phyloP scores from a whole-genome alignment of 331 rosid species.

The Saraca asoca region DNA sequence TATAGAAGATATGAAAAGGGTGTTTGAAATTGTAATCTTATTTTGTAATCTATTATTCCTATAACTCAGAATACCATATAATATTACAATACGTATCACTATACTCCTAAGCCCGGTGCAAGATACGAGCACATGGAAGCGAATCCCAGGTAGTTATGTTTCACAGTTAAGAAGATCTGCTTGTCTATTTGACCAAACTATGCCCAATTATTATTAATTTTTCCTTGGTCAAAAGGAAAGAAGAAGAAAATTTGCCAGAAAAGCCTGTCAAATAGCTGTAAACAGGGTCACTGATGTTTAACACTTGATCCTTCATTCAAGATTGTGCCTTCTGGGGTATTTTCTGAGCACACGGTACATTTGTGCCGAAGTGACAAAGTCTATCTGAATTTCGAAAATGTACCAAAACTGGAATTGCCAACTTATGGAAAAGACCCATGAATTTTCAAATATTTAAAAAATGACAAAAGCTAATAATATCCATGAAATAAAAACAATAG shows the following conservation, averaged over 20 bases:
- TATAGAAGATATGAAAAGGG: no score
- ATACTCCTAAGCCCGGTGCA: slow-evolving; percentile 15
- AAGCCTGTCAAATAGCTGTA: no score
- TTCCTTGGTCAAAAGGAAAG: not conserved
- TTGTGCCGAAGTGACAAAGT: slow-evolving; percentile 11
- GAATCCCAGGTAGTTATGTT: slow-evolving; percentile 49
- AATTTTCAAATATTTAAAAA: no score
- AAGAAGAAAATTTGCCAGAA: not conserved
- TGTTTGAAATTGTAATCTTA: no score
- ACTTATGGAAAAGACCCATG: no score
- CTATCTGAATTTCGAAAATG: slow-evolving; percentile 28
- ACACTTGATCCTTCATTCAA: slow-evolving; percentile 1
- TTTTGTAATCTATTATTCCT: no score
- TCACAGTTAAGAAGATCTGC: slow-evolving; percentile 43
- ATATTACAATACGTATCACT: no score
- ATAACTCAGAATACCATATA: no score
- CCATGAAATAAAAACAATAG: slow-evolving; percentile 26
- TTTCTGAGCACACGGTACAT: no score
- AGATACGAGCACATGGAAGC: slow-evolving; percentile 68
- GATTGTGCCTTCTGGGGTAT: no score
- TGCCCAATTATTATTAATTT: no score
- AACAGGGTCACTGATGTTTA: no score
- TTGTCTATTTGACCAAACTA: slow-evolving; percentile 53
- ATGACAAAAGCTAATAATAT: slow-evolving; percentile 1
- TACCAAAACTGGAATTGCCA: slow-evolving; percentile 18